Conservation (phyloP, 2,329 filamentous ascomycete species). For the Sporothrix schenckii region DNA sequence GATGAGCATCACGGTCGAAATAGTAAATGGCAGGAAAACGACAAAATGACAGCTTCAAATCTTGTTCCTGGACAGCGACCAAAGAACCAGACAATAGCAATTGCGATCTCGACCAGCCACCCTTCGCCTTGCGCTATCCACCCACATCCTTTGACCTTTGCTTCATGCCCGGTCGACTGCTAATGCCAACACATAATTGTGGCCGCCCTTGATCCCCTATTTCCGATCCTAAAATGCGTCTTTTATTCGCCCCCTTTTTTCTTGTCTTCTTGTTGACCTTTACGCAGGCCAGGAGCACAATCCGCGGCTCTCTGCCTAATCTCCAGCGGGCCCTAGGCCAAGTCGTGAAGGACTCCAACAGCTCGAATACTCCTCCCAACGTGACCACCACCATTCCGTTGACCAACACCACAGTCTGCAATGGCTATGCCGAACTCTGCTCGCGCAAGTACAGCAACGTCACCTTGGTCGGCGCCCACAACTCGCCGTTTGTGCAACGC, state of each 20-base stretch:
- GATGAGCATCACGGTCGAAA: neutral
- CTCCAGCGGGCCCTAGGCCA: neutral
- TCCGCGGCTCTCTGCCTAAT: neutral
- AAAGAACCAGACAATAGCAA: neutral
- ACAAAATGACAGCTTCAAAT: neutral
- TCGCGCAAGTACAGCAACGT: conserved; percentile 77
- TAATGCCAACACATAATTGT: neutral
- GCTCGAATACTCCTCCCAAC: neutral
- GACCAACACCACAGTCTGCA: conserved; percentile 61
- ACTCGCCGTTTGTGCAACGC: conserved; percentile 72
- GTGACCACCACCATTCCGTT: neutral
- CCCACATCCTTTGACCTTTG: neutral
- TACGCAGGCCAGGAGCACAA: neutral
- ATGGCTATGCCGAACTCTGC: conserved; percentile 78
- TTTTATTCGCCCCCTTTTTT: neutral
- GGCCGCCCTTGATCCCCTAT: neutral
- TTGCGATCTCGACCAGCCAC: neutral
- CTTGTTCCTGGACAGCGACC: neutral
- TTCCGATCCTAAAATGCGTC: conserved; percentile 10
- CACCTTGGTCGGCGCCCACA: conserved; percentile 76
- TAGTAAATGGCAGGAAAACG: neutral
- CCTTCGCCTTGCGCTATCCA: neutral
- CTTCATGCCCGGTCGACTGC: neutral
- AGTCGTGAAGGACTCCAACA: neutral
- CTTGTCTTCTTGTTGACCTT: neutral